Evolutionary conservation across 2,329 filamentous ascomycete genomes (phyloP).

Genomic region (Bisporella sp.): DNA sequence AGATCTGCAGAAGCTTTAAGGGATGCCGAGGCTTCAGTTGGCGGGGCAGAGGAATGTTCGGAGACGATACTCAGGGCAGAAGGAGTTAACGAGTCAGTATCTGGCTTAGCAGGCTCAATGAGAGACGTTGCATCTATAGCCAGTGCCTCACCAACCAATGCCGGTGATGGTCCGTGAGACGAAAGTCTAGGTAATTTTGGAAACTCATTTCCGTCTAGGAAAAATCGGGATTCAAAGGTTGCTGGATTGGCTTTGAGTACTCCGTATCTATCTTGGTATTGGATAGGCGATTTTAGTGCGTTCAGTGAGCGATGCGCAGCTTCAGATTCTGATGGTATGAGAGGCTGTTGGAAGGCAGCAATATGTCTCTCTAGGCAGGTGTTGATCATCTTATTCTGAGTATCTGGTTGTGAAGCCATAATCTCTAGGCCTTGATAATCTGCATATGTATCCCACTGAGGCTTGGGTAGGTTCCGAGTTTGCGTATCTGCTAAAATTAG

Average conservation of each 20-base stretch:
- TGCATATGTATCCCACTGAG: no score
- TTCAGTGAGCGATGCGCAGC: no score
- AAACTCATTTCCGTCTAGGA: not conserved
- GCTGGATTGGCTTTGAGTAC: not conserved
- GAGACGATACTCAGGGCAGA: not conserved
- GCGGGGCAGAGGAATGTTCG: not conserved
- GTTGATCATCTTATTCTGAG: no score
- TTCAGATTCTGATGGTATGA: no score
- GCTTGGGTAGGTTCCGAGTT: not conserved
- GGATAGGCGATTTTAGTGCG: not conserved
- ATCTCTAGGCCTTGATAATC: no score
- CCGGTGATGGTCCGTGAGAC: no score
- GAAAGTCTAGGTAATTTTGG: not conserved
- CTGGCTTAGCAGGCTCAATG: not conserved
- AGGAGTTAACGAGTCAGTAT: not conserved
- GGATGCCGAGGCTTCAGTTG: not conserved
- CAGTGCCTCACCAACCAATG: no score
- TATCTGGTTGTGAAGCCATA: no score
- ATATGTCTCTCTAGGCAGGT: no score
- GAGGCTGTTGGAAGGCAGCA: no score
- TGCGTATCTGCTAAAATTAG: not conserved
- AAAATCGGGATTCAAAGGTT: not conserved
- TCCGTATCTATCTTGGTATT: not conserved
- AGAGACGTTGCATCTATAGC: not conserved
- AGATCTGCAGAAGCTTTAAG: not conserved